Evolutionary conservation across 371 early-diverging fungal genomes (phyloP).

Genomic region (Globomyces sp.): DNA sequence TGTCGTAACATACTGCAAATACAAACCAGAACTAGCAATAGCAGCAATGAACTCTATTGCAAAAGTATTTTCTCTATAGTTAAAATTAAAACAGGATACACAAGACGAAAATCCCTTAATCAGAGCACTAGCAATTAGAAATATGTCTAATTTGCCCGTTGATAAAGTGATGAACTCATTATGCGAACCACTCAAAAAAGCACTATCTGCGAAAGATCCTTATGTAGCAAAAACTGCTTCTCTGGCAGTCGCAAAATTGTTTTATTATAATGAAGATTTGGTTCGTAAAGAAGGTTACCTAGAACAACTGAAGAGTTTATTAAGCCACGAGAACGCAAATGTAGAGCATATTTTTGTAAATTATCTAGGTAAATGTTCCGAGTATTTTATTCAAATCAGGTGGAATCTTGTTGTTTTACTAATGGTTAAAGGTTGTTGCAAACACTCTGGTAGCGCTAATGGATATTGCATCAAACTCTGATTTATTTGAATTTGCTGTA

Average conservation of each 20-base stretch:
- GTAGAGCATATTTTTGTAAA: slow-evolving; percentile 22
- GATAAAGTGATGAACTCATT: slow-evolving; percentile 44
- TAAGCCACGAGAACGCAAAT: slow-evolving; percentile 48
- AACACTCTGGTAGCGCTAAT: slow-evolving; percentile 87
- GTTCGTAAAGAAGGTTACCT: slow-evolving; percentile 40
- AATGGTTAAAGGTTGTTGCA: slow-evolving; percentile 72
- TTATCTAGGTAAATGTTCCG: not conserved
- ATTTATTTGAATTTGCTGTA: slow-evolving; percentile 67
- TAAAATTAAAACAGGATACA: slow-evolving; percentile 49
- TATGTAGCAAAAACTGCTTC: slow-evolving; percentile 94
- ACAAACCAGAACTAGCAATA: slow-evolving; percentile 86
- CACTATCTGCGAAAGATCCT: slow-evolving; percentile 57
- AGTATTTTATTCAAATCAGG: slow-evolving; percentile 2
- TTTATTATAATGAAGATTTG: slow-evolving; percentile 28
- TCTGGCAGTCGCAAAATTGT: slow-evolving; percentile 53
- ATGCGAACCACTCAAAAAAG: slow-evolving; percentile 34
- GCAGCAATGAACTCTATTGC: slow-evolving; percentile 68
- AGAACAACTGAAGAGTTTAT: slow-evolving; percentile 32
- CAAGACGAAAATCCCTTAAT: slow-evolving; percentile 88
- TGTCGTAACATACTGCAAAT: slow-evolving; percentile 48
- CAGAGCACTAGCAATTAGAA: slow-evolving; percentile 73
- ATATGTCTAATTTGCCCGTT: slow-evolving; percentile 76
- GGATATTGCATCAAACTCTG: slow-evolving; percentile 84
- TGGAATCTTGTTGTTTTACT: not conserved
- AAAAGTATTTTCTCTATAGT: slow-evolving; percentile 17